Conservation (phyloP, 345 rosid species). For the Populus euphratica region DNA sequence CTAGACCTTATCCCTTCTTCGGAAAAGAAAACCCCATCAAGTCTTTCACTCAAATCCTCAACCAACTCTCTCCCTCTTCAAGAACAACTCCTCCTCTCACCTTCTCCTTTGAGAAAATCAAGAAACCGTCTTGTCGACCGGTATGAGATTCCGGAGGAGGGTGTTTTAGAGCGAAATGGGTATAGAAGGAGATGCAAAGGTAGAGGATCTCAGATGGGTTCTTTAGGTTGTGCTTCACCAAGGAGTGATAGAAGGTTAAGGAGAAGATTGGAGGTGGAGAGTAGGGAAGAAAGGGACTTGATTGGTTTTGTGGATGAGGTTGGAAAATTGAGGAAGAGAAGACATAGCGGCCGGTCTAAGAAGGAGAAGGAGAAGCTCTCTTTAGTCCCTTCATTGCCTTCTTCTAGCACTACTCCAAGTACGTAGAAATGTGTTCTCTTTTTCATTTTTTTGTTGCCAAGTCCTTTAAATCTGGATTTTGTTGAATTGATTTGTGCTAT, state of each 20-base stretch:
- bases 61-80: conserved; percentile 44
- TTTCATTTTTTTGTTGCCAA: neutral
- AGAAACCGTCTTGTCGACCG: conserved; percentile 63
- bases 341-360: conserved; percentile 48
- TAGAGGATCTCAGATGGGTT: conserved; percentile 48
- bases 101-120: conserved; percentile 56
- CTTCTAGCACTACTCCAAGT: conserved; percentile 50
- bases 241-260: conserved; percentile 54
- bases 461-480: neutral
- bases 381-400: conserved; percentile 40
- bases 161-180: conserved; percentile 36
- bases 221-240: conserved; percentile 49
- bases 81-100: conserved; percentile 66
- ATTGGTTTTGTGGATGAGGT: conserved; percentile 42
- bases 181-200: conserved; percentile 53
- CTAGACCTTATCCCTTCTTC: conserved; percentile 50
- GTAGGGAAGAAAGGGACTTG: conserved; percentile 60
- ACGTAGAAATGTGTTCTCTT: conserved; percentile 11
- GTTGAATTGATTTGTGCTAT: neutral
- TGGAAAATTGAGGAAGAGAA: conserved; percentile 50
- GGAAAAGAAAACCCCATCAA: conserved; percentile 40
- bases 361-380: conserved; percentile 83
- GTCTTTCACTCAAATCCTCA: conserved; percentile 39
- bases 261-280: conserved; percentile 60
- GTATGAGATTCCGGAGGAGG: conserved; percentile 60